Conservation (phyloP, 495 filamentous ascomycete species). For the Penicillium silybi region DNA sequence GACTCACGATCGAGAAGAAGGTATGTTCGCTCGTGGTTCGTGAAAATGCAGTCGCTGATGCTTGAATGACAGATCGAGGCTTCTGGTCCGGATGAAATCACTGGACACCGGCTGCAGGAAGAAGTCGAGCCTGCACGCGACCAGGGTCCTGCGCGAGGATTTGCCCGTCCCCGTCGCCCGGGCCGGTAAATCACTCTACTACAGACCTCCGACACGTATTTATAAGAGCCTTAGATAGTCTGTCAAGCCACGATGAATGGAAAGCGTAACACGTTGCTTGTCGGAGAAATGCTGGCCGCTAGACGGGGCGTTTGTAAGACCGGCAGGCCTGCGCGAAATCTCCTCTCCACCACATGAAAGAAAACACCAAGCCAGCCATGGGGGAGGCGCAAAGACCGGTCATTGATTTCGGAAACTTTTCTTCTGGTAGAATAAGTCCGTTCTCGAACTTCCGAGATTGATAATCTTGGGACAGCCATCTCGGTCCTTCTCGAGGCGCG, state of each 20-base stretch:
- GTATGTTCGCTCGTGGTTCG: constrained; percentile 24
- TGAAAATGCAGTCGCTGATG: constrained; percentile 5
- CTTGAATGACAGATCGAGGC: constrained; percentile 53
- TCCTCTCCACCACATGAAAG: constrained; percentile 4
- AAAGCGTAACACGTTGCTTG: not conserved
- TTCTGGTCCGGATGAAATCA: constrained; percentile 73
- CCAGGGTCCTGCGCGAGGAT: constrained; percentile 58
- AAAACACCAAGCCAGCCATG: constrained; percentile 14
- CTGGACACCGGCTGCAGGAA: constrained; percentile 60
- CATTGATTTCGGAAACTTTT: constrained; percentile 71
- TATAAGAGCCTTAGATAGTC: constrained; percentile 7
- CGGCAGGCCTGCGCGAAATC: constrained; percentile 1
- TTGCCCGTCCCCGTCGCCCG: constrained; percentile 86
- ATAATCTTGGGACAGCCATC: constrained; percentile 99
- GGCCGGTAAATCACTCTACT: constrained; percentile 46
- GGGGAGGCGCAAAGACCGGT: constrained; percentile 16
- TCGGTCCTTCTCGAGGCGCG: constrained; percentile 91
- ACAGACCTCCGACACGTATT: not conserved
- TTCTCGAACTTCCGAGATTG: constrained; percentile 90
- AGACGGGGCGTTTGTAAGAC: constrained; percentile 1
- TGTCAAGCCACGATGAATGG: not conserved
- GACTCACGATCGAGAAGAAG: constrained; percentile 73
- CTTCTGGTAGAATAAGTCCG: constrained; percentile 88
- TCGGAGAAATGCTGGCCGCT: not conserved
- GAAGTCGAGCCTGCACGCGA: constrained; percentile 74